phyloP scores from a whole-genome alignment of 805 yeast species.

The Kuraishia hungarica region DNA sequence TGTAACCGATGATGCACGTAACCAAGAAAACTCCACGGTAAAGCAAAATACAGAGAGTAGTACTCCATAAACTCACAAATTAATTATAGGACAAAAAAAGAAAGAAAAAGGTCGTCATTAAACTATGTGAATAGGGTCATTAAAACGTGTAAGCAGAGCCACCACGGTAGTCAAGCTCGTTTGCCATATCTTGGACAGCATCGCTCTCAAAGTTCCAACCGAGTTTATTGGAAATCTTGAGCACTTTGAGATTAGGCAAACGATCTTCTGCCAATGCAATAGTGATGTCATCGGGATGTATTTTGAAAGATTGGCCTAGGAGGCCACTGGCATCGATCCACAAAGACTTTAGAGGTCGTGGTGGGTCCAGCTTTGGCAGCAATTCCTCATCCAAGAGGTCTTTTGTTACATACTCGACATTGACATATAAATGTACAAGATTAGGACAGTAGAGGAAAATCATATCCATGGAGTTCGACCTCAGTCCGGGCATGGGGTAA shows the following conservation, averaged over 20 bases:
- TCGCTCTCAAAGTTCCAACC: conserved; percentile 77
- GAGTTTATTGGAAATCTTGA: conserved; percentile 64
- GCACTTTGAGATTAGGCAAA: conserved; percentile 54
- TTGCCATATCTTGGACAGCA: conserved; percentile 55
- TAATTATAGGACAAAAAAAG: too few relatives aligned
- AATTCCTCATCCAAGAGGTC: conserved; percentile 40
- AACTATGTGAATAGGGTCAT: not conserved
- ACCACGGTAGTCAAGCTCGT: conserved; percentile 61
- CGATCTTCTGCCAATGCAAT: conserved; percentile 75
- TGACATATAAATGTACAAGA: conserved; percentile 49
- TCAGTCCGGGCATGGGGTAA: conserved; percentile 84
- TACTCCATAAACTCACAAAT: not conserved
- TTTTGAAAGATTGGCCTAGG: conserved; percentile 71
- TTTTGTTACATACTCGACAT: conserved; percentile 71
- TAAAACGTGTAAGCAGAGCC: conserved; percentile 58
- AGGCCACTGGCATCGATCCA: conserved; percentile 80
- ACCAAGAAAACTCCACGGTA: not conserved
- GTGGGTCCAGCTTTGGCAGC: conserved; percentile 22
- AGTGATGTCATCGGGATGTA: conserved; percentile 85
- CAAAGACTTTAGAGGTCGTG: conserved; percentile 46
- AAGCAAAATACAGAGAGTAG: not conserved
- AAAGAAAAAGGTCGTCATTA: not conserved
- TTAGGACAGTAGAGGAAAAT: conserved; percentile 74
- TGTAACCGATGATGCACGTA: not conserved
- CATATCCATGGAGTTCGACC: conserved; percentile 61